A percentile compares a stretch with the other conserved stretches of the same genome.
Evolutionary conservation across 257 asterid species (phyloP).

Genomic region (Plectranthus barbatus): DNA sequence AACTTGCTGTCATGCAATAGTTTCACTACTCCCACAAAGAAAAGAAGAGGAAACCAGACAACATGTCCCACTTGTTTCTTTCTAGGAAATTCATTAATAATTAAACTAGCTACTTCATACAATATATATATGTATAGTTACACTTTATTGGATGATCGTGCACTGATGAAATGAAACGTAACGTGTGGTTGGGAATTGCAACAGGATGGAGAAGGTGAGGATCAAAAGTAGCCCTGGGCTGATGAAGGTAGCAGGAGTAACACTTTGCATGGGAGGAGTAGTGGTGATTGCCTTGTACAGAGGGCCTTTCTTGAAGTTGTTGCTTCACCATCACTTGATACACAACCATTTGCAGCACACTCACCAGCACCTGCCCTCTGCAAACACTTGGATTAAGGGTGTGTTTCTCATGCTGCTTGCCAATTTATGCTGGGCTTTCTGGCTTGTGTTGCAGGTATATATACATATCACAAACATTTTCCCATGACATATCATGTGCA

Average conservation of each 20-base stretch:
- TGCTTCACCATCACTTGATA: constrained; percentile 59
- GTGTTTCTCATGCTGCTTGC: constrained; percentile 64
- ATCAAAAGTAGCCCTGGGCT: constrained; percentile 40
- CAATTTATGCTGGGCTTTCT: constrained; percentile 50
- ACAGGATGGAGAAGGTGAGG: constrained; percentile 59
- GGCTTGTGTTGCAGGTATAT: constrained; percentile 91
- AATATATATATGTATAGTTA: background rate
- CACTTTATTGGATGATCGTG: background rate
- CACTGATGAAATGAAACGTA: background rate
- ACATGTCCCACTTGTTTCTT: background rate
- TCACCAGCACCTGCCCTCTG: constrained; percentile 28
- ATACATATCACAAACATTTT: too few relatives aligned
- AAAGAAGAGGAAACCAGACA: background rate
- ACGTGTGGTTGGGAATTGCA: too few relatives aligned
- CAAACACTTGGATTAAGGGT: constrained; percentile 57
- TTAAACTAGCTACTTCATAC: too few relatives aligned
- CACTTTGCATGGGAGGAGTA: constrained; percentile 61
- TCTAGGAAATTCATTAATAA: background rate
- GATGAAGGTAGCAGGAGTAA: constrained; percentile 48
- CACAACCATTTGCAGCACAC: constrained; percentile 25
- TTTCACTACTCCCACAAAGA: constrained; percentile 2
- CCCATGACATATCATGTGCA: background rate
- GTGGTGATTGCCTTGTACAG: constrained; percentile 61
- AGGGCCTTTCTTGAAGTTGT: constrained; percentile 54
- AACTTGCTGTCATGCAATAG: constrained; percentile 8